A percentile compares a stretch with the other conserved stretches of the same genome.
Evolutionary conservation across 2,329 filamentous ascomycete species (phyloP).

Genomic region (Zelopaecilomyces penicillatus): DNA sequence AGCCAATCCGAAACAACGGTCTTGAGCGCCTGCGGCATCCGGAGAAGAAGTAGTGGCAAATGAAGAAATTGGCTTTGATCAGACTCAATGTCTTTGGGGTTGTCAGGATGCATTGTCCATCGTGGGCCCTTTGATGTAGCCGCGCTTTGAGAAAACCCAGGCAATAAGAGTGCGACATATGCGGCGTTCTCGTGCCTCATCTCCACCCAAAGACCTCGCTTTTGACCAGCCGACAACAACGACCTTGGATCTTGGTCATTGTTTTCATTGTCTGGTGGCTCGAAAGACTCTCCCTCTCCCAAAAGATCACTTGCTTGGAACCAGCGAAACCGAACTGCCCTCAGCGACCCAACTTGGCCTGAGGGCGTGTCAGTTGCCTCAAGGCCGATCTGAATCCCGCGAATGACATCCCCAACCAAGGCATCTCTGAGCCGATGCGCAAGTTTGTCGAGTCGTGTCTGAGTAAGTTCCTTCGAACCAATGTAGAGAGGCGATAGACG

Average conservation of each 20-base stretch:
- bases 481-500: constrained; percentile 46
- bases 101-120: constrained; percentile 16
- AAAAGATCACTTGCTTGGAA: constrained; percentile 26
- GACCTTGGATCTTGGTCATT: constrained; percentile 10
- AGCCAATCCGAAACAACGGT: constrained; percentile 42
- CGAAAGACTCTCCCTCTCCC: constrained; percentile 18
- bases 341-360: constrained; percentile 34
- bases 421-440: constrained; percentile 43
- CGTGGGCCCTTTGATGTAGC: not conserved
- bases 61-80: constrained; percentile 30
- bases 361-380: constrained; percentile 32
- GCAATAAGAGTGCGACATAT: constrained; percentile 44
- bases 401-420: constrained; percentile 51
- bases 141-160: constrained; percentile 18
- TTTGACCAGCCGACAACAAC: constrained; percentile 15
- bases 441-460: constrained; percentile 32
- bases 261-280: constrained; percentile 11
- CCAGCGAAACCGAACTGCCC: constrained; percentile 41
- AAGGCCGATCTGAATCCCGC: constrained; percentile 47
- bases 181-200: constrained; percentile 45
- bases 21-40: constrained; percentile 48
- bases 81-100: constrained; percentile 1
- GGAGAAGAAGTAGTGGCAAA: constrained; percentile 44
- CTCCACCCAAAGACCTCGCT: constrained; percentile 34
- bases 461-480: constrained; percentile 31